phyloP scores from a whole-genome alignment of 2,329 filamentous ascomycete genomes.

The Simplicillium sp. region DNA sequence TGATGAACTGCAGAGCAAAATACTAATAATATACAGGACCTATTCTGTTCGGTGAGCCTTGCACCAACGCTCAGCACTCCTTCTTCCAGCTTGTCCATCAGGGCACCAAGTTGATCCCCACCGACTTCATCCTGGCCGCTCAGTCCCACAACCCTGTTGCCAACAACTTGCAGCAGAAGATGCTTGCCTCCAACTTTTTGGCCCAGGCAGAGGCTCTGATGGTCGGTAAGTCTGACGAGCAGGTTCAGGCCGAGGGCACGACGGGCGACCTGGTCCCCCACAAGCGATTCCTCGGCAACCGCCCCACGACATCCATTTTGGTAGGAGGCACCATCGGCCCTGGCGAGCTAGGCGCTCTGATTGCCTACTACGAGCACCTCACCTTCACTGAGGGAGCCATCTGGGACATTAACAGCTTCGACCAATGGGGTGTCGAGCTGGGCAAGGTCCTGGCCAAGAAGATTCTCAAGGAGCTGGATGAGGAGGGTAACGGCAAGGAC shows the following conservation, averaged over 20 bases:
- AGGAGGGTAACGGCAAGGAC: conserved; percentile 56
- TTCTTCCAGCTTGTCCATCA: conserved; percentile 99
- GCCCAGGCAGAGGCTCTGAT: conserved; percentile 82
- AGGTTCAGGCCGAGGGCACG: conserved; percentile 68
- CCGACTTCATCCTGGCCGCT: conserved; percentile 94
- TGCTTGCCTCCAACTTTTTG: conserved; percentile 88
- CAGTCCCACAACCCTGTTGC: conserved; percentile 95
- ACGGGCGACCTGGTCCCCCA: conserved; percentile 76
- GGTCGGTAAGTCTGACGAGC: conserved; percentile 78
- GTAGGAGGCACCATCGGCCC: conserved; percentile 87
- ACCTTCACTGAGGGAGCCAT: conserved; percentile 96
- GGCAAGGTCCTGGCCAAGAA: conserved; percentile 95
- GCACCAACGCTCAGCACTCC: conserved; percentile 98
- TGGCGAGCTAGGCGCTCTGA: conserved; percentile 84
- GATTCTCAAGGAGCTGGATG: conserved; percentile 77
- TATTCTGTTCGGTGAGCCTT: conserved; percentile 94
- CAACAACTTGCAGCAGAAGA: conserved; percentile 90
- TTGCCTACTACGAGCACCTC: conserved; percentile 98
- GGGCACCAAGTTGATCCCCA: conserved; percentile 96
- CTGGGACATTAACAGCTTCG: conserved; percentile 99
- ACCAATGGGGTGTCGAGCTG: conserved; percentile 98
- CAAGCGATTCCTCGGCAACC: conserved; percentile 98
- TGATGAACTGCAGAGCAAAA: background rate
- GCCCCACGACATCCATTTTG: conserved; percentile 90
- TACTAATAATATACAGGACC: conserved; percentile 39